Conservation (phyloP, 176 grass and related monocot species). For the Poa annua region DNA sequence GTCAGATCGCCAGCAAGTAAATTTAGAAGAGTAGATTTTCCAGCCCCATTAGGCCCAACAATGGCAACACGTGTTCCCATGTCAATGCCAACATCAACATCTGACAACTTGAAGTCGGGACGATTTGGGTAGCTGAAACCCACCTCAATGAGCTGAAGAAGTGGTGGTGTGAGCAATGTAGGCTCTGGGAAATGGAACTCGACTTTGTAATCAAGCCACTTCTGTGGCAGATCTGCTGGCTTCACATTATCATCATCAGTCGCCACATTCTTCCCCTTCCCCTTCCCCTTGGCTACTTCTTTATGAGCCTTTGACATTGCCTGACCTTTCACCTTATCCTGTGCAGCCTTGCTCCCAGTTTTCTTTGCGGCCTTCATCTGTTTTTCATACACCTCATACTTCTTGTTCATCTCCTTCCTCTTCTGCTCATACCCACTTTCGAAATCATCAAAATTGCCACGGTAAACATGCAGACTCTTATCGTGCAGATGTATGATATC, state of each 20-base stretch:
- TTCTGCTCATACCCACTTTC: slow-evolving; percentile 96
- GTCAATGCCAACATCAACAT: slow-evolving; percentile 94
- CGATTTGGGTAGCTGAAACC: slow-evolving; percentile 83
- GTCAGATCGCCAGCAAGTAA: slow-evolving; percentile 92
- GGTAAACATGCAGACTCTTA: slow-evolving; percentile 78
- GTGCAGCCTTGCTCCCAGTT: slow-evolving; percentile 81
- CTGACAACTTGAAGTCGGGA: slow-evolving; percentile 78
- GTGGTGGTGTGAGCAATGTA: slow-evolving; percentile 87
- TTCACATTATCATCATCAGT: slow-evolving; percentile 63
- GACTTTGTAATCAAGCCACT: slow-evolving; percentile 96
- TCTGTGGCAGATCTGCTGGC: slow-evolving; percentile 67
- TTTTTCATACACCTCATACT: slow-evolving; percentile 88
- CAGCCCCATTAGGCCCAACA: slow-evolving; percentile 93
- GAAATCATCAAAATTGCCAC: slow-evolving; percentile 93
- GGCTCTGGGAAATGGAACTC: slow-evolving; percentile 97
- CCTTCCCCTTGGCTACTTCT: slow-evolving; percentile 84
- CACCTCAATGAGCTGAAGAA: slow-evolving; percentile 92
- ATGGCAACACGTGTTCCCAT: slow-evolving; percentile 98
- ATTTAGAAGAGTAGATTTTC: slow-evolving; percentile 95
- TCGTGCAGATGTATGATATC: slow-evolving; percentile 94
- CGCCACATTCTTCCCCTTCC: slow-evolving; percentile 67
- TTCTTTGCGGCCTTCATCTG: slow-evolving; percentile 86
- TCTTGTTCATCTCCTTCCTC: slow-evolving; percentile 86
- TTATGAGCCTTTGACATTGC: slow-evolving; percentile 71
- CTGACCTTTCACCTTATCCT: slow-evolving; percentile 92